Evolutionary conservation across 1,139 yeast genomes (phyloP).

Genomic region (Zhuliangozyma blackwelliae): DNA sequence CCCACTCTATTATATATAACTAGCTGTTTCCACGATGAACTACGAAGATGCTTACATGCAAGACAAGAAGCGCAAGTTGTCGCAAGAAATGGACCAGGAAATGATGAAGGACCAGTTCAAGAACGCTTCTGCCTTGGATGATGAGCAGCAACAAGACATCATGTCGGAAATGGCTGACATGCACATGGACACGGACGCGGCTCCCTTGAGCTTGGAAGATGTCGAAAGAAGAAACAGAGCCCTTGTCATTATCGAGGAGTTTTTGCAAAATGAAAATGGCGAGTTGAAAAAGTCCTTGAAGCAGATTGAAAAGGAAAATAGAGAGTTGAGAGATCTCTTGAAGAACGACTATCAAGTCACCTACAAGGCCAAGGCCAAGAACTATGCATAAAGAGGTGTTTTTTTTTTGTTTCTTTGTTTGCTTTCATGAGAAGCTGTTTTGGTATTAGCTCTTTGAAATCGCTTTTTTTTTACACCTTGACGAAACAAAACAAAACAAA

Average conservation of each 20-base stretch:
- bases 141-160: slow-evolving; percentile 9
- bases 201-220: slow-evolving; percentile 7
- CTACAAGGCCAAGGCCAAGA: background rate
- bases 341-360: slow-evolving; percentile 10
- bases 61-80: slow-evolving; percentile 11
- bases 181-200: slow-evolving; percentile 5
- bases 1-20: no score
- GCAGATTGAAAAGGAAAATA: slow-evolving; percentile 10
- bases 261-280: slow-evolving; percentile 9
- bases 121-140: slow-evolving; percentile 6
- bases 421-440: no score
- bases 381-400: no score
- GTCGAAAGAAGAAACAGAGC: slow-evolving; percentile 10
- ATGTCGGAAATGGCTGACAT: slow-evolving; percentile 5
- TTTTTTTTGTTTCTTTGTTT: no score
- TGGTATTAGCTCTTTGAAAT: no score
- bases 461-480: no score
- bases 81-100: slow-evolving; percentile 8
- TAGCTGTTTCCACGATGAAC: slow-evolving; percentile 11
- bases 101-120: slow-evolving; percentile 8
- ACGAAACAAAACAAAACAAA: no score
- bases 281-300: slow-evolving; percentile 9
- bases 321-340: slow-evolving; percentile 9
- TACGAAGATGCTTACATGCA: slow-evolving; percentile 10
- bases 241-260: slow-evolving; percentile 9